Evolutionary conservation across 2,329 filamentous ascomycete species (phyloP), one percentile per base, ranked within the genome.

Genomic region (Hymenoscyphus albidus): DNA sequence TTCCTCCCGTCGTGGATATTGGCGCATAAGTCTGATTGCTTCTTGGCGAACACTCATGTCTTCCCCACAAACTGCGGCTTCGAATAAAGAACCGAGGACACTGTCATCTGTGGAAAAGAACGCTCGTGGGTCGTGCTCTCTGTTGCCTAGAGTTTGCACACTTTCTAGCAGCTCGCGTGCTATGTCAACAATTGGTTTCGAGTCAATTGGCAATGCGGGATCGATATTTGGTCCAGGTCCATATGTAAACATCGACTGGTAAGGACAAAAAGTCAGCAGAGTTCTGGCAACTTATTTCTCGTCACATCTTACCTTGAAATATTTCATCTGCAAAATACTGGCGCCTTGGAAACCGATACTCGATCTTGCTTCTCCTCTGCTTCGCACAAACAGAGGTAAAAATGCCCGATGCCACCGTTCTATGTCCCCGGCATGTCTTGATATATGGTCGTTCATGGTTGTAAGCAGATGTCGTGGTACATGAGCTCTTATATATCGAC

Each of bases 1-100:
- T 14, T 13, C 56, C 38, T 58, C 56, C 22, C 38, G n/a, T 58
- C 56, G 56, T 40, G 56, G 31, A 40, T 58, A 58, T 38, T 58
- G 56, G 9, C 38, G n/a, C 32, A 58, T 58, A 9, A 58, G 32
- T 38, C 32, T n/a, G 5, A 58, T 39, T 38, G 56, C 56, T 58
- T 58, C 56, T 58, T 38, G 32, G 12, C 56, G 32, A 4, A 38
- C n/a, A 16, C 3, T 38, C 38, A 58, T 39, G 22, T 58, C 38
- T 1, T 39, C 56, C 5, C 32, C 32, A 38, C 32, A n/a, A 7
- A 22, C 13, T 13, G 56, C 56, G 4, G 31, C 56, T 27, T 54
- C 48, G 18, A 54, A 54, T 12, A 54, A 22, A 10, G 18, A 10
- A 7, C 18, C 9, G 22, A 54, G 22, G 18, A 54, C 22, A 27